Evolutionary conservation across 2,329 filamentous ascomycete genomes (phyloP), one percentile per base, ranked within the genome.

Genomic region (Blastomyces parvus): DNA sequence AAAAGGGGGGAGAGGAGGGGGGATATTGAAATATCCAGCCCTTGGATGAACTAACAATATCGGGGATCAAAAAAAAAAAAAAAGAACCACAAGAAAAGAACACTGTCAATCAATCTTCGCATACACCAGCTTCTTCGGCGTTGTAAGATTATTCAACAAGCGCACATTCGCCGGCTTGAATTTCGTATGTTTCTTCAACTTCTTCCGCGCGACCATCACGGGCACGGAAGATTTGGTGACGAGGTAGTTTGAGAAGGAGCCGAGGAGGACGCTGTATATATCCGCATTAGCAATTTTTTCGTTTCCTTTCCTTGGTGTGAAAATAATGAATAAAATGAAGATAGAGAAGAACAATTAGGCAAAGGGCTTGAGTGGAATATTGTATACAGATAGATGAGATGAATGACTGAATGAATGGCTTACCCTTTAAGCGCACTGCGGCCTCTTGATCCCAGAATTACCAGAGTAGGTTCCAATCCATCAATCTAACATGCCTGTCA

Each of bases 191-290:
- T 96, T 96, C 59, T 89, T 83, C 53, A 97, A 81, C 64, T 90
- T 88, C 80, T 96, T 97, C 64, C 94, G 83, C 8, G 94, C 94
- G 44, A 97, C 94, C 94, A 99, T 99, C 65, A 99, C 94, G 0
- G 94, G 94, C 19, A 96, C 91, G 2, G 90, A 96, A 67, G 91
- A 96, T 79, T 97, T 97, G 46, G 91, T 96, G 40, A 99, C 92
- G 8, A 99, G 82, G 72, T 99, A 99, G 74, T 97, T 97, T 65
- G 90, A 96, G 76, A 99, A 97, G 0, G 92, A 97, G 33, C 94
- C 94, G 38, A 99, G 83, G 65, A 99, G 87, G 27, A 97, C 93
- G 72, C 92, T 95, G 69, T 58, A 61, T 58, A 61, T 25, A 19
- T 30, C 17, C 14, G 56, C 11, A 50, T 64, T 60, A 66, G 52